These are phyloP conservation scores for Chrysanthemum lavandulifolium DNA, from an alignment of 129 eudicot genomes.

Conservation along the genomic window DNA sequence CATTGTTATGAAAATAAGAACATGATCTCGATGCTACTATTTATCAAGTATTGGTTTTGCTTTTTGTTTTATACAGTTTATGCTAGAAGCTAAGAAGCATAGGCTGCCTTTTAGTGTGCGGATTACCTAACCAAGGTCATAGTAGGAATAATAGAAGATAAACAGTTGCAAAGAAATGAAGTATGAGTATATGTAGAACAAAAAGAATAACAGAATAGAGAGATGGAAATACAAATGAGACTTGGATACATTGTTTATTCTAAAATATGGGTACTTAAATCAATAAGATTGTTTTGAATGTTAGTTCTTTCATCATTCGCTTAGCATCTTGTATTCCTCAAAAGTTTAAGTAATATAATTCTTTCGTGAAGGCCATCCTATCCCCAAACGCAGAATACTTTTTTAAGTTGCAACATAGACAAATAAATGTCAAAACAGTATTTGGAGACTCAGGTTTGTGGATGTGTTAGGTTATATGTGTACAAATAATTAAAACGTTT, in stretches of 20 bases:
- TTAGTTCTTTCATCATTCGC: no score
- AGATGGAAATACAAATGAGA: background rate
- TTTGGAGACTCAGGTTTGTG: background rate
- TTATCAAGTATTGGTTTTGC: background rate
- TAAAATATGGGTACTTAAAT: no score
- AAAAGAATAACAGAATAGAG: background rate
- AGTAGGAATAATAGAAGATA: background rate
- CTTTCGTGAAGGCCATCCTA: no score
- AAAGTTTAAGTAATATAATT: no score
- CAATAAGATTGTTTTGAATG: no score
- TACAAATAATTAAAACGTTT: background rate
- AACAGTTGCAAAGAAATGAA: background rate
- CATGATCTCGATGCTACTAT: constrained; percentile 7
- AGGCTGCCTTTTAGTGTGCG: background rate
- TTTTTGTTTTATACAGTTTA: background rate
- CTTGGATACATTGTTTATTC: no score
- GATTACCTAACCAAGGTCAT: background rate
- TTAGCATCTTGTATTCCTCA: no score
- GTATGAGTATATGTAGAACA: background rate
- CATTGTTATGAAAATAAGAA: background rate
- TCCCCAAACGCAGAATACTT: no score
- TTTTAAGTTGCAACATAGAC: no score
- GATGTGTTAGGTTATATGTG: background rate
- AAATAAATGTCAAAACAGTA: background rate
- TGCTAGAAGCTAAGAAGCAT: constrained; percentile 14